Percentiles rank a stretch among this genome's conserved stretches.
phyloP scores from a whole-genome alignment of 83 land plant genomes.

The Diphasiastrum complanatum region DNA sequence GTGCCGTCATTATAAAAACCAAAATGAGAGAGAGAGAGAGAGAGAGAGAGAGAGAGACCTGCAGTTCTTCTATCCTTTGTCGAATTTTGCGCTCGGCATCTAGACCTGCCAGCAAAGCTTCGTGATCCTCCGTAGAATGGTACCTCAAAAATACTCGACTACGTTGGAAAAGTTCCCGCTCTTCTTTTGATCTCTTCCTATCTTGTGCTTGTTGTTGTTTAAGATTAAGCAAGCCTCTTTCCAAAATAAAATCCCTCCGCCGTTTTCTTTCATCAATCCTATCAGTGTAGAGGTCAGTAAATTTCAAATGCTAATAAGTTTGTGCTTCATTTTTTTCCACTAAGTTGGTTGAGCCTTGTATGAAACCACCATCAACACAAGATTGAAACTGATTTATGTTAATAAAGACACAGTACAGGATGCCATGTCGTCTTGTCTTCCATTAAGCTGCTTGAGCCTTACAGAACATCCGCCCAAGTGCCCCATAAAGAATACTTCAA shows the following conservation, averaged over 20 bases:
- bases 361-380: too few relatives aligned
- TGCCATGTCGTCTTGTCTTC: too few relatives aligned
- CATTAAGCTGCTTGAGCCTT: too few relatives aligned
- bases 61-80: constrained; percentile 78
- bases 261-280: constrained; percentile 96
- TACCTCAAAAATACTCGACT: constrained; percentile 83
- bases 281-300: too few relatives aligned
- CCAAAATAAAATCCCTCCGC: constrained; percentile 85
- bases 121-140: constrained; percentile 75
- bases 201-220: constrained; percentile 54
- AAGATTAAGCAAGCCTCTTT: constrained; percentile 66
- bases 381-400: too few relatives aligned
- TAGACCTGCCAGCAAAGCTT: constrained; percentile 52
- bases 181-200: constrained; percentile 61
- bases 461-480: too few relatives aligned
- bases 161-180: constrained; percentile 51
- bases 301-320: too few relatives aligned
- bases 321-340: too few relatives aligned
- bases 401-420: too few relatives aligned
- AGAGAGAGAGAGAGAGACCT: constrained; percentile 40
- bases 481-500: too few relatives aligned
- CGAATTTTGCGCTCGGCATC: constrained; percentile 52
- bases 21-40: background rate
- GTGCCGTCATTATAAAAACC: too few relatives aligned
- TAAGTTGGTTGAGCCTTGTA: too few relatives aligned